Conservation (phyloP, 75 land plant genomes). For the Isoetes taiwanensis region DNA sequence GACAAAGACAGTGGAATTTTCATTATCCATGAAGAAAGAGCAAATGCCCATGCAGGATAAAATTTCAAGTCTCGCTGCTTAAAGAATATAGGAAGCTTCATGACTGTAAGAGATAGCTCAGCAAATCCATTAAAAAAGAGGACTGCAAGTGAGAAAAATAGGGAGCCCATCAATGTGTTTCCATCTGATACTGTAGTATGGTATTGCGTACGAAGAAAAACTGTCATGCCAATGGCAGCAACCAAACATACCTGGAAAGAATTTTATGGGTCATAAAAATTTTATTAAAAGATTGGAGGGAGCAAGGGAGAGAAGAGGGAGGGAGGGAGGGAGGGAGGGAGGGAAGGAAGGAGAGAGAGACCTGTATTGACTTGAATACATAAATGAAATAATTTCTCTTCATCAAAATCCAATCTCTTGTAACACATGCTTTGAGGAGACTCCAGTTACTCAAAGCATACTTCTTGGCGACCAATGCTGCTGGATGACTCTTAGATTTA, state of each 20-base stretch:
- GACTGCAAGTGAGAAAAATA: not conserved
- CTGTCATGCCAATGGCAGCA: not conserved
- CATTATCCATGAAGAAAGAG: not conserved
- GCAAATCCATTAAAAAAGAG: conserved; percentile 2
- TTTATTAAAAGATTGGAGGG: no score
- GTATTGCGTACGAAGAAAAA: conserved; percentile 1
- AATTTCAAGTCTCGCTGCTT: not conserved
- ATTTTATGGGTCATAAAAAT: no score
- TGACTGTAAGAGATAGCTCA: not conserved
- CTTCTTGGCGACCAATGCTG: conserved; percentile 27
- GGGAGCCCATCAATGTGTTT: not conserved
- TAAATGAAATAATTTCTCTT: conserved; percentile 33
- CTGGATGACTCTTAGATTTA: conserved; percentile 22
- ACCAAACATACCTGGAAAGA: not conserved
- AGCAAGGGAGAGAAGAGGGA: no score
- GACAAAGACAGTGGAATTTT: not conserved
- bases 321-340: no score
- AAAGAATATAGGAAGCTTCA: not conserved
- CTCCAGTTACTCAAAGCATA: conserved; percentile 32
- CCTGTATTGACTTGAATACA: conserved; percentile 28
- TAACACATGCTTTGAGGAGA: conserved; percentile 25
- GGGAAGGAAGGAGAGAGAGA: no score
- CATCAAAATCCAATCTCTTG: conserved; percentile 31
- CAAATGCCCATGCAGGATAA: not conserved
- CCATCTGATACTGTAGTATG: not conserved